Base-by-base conservation (phyloP, 768 basidiomycete species). In the Auricularia auricula-judae region DNA sequence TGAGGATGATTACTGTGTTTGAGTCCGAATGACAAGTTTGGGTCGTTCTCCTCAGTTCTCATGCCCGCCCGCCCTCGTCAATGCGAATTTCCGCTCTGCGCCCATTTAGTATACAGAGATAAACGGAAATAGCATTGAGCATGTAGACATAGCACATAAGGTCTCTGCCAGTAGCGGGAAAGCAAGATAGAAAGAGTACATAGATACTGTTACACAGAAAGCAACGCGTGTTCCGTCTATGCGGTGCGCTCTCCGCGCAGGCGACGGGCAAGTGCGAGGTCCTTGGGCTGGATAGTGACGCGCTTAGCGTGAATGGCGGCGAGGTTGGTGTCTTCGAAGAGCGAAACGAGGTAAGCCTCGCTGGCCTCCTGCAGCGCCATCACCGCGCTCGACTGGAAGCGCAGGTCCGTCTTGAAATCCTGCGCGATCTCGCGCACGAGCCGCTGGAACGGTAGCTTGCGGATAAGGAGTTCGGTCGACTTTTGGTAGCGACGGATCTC, bases 401-500 rank as follows among this genome's bases (percentile, higher is more conserved):
- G 91, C 68, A 96, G 79, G 74, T 91, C 89, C 69, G 91, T 91
- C 90, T 95, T 95, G 84, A 95, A 93, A 77, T 92, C 92, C 77
- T 93, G 91, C n/a, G 91, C 91, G 70, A 94, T 93, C 79, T 94
- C 89, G 82, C 92, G 92, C 68, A 98, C 95, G 71, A 98, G 86
- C 71, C 95, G 86, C 81, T 98, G 95, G 93, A 98, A 98, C 70
- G 96, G 96, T 68, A 98, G 91, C 87, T 98, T 98, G 81, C 96
- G 86, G 84, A 98, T 98, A 72, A 98, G 86, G 69, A 99, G 88
- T 84, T 98, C 96, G 68, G 96, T 98, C 67, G 92, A 94, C 83
- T 97, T 97, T 79, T 98, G 94, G 84, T 98, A 97, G 77, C 94
- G 85, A 74, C 96, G 82, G 72, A 98, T 98, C 80, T 98, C 95